These are phyloP conservation scores for Colletotrichum euphorbiae DNA, from an alignment of 2,329 filamentous ascomycete species.

Conservation along the genomic window DNA sequence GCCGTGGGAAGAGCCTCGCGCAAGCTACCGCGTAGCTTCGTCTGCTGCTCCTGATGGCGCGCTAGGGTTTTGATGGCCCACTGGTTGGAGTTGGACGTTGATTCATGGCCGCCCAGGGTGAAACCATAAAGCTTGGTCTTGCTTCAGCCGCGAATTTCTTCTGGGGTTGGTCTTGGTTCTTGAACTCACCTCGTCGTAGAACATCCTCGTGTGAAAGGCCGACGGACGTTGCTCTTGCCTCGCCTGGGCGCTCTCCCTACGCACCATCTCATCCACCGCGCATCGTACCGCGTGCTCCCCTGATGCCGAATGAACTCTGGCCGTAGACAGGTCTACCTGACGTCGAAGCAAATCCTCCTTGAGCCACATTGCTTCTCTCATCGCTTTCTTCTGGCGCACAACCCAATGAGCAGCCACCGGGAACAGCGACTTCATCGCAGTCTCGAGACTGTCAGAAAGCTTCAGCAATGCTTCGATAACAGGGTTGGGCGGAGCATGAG, in stretches of 20 bases:
- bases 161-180: not conserved
- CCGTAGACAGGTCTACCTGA: constrained; percentile 15
- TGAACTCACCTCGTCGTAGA: constrained; percentile 49
- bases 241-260: constrained; percentile 14
- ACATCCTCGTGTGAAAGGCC: constrained; percentile 40
- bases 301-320: not conserved
- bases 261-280: constrained; percentile 33
- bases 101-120: constrained; percentile 46
- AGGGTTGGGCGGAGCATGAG: constrained; percentile 6
- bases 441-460: constrained; percentile 23
- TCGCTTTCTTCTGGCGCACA: constrained; percentile 6
- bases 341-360: constrained; percentile 20
- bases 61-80: constrained; percentile 43
- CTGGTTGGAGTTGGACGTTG: constrained; percentile 43
- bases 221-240: constrained; percentile 2
- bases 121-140: constrained; percentile 44
- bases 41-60: constrained; percentile 43
- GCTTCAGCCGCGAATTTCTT: not conserved
- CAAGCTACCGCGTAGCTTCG: constrained; percentile 43
- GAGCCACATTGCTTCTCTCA: constrained; percentile 13
- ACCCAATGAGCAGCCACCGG: constrained; percentile 29
- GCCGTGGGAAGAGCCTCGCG: constrained; percentile 39
- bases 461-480: constrained; percentile 24
- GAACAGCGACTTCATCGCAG: constrained; percentile 31
- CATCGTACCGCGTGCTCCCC: constrained; percentile 8